Conservation (phyloP, 2,329 filamentous ascomycete genomes). For the Ceratocystis lukuohia region DNA sequence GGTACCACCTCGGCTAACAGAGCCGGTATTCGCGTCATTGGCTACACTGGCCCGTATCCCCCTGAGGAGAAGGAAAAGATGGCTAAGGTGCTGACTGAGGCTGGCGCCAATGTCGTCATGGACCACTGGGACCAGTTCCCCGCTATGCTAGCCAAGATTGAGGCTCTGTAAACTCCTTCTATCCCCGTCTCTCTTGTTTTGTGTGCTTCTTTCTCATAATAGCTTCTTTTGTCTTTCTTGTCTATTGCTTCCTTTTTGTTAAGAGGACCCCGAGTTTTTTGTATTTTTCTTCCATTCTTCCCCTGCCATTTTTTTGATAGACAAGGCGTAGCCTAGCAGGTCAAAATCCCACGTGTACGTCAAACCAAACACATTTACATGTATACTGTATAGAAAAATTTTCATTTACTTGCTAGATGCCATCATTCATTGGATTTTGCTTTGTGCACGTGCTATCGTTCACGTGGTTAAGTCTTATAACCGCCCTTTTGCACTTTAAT, state of each 20-base stretch:
- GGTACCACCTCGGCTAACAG: conserved; percentile 61
- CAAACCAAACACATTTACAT: background rate
- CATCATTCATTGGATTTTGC: no score
- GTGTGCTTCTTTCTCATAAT: background rate
- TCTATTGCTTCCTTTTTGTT: background rate
- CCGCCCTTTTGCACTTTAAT: conserved; percentile 22
- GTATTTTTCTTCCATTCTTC: background rate
- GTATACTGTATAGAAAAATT: background rate
- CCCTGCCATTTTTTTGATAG: background rate
- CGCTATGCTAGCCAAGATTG: conserved; percentile 33
- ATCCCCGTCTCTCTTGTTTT: conserved; percentile 1
- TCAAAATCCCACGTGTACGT: background rate
- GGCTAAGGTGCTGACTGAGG: conserved; percentile 44
- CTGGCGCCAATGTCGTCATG: conserved; percentile 52
- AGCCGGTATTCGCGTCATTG: conserved; percentile 68
- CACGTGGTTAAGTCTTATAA: no score
- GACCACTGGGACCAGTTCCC: conserved; percentile 45
- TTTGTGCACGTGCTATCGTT: no score
- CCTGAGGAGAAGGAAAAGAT: conserved; percentile 50
- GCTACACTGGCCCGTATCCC: conserved; percentile 70
- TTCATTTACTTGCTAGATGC: background rate
- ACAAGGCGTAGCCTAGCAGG: background rate
- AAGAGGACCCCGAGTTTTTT: no score
- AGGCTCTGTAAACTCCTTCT: conserved; percentile 23
- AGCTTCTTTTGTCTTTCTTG: background rate